A percentile compares a stretch with the other conserved stretches of the same genome.
Conservation (phyloP, 257 asterid genomes). For the Fraxinus americana region DNA sequence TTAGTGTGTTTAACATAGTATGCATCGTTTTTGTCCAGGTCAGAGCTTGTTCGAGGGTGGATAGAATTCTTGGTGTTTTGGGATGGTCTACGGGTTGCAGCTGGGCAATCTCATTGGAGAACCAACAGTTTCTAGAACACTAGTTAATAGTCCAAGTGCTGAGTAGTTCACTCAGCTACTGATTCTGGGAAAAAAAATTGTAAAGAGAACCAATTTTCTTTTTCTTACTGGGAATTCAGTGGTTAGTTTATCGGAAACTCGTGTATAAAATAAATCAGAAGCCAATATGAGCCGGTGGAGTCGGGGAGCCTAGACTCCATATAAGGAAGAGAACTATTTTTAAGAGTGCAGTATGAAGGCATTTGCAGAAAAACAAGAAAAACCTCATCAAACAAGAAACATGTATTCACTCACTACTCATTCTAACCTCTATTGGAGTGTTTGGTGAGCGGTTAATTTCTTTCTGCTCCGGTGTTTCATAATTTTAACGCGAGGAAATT, state of each 20-base stretch:
- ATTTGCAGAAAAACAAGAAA: conserved; percentile 21
- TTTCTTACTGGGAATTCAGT: neutral
- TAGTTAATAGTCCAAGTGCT: conserved; percentile 27
- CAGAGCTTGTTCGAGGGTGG: conserved; percentile 66
- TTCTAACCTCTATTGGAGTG: no score
- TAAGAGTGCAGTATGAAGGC: conserved; percentile 17
- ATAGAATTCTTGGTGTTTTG: conserved; percentile 72
- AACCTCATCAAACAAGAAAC: no score
- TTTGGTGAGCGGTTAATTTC: no score
- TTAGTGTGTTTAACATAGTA: neutral
- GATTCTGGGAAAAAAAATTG: conserved; percentile 30
- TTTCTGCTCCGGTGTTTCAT: no score
- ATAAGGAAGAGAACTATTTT: conserved; percentile 43
- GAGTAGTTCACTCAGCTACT: conserved; percentile 35
- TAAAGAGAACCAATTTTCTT: conserved; percentile 23
- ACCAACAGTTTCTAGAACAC: conserved; percentile 60
- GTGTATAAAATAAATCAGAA: conserved; percentile 29
- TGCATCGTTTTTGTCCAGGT: conserved; percentile 39
- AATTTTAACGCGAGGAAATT: no score
- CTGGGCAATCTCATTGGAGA: conserved; percentile 60
- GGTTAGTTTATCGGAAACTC: conserved; percentile 5
- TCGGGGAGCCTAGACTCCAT: conserved; percentile 38
- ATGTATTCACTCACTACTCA: no score
- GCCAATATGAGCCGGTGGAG: conserved; percentile 25
- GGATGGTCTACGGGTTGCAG: conserved; percentile 97